These are phyloP conservation scores for Phytopythium vexans DNA, from an alignment of 352 stramenopile species.

Conservation along the genomic window DNA sequence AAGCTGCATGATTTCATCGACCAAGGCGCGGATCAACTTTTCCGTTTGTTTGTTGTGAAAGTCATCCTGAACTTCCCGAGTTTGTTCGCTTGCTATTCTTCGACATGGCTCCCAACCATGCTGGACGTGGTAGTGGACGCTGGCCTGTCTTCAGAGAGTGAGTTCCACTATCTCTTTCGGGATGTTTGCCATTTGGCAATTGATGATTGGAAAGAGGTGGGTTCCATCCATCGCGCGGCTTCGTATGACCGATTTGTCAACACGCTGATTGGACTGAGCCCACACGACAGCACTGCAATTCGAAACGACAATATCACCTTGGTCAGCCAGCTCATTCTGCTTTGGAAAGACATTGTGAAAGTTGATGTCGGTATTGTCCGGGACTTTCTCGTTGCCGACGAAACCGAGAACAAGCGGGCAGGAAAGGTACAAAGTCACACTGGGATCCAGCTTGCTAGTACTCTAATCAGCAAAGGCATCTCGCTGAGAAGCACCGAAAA, in stretches of 20 bases:
- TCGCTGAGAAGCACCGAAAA: not conserved
- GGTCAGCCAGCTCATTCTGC: conserved; percentile 43
- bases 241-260: conserved; percentile 48
- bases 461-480: conserved; percentile 37
- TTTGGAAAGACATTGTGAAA: conserved; percentile 47
- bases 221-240: too few relatives aligned
- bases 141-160: conserved; percentile 21
- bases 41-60: conserved; percentile 71
- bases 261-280: conserved; percentile 51
- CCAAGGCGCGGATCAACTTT: conserved; percentile 38
- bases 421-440: conserved; percentile 43
- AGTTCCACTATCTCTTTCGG: conserved; percentile 78
- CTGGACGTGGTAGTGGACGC: conserved; percentile 52
- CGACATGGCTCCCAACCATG: conserved; percentile 49
- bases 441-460: conserved; percentile 62
- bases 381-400: conserved; percentile 30
- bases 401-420: conserved; percentile 29
- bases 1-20: conserved; percentile 57
- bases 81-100: conserved; percentile 50
- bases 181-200: conserved; percentile 67
- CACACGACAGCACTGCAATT: conserved; percentile 46
- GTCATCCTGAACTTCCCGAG: conserved; percentile 63
- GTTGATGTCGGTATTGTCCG: conserved; percentile 40
- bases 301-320: conserved; percentile 67
- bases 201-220: conserved; percentile 38